These are phyloP conservation scores for Sclerospora graminicola DNA, from an alignment of 352 stramenopile species.

Conservation along the genomic window DNA sequence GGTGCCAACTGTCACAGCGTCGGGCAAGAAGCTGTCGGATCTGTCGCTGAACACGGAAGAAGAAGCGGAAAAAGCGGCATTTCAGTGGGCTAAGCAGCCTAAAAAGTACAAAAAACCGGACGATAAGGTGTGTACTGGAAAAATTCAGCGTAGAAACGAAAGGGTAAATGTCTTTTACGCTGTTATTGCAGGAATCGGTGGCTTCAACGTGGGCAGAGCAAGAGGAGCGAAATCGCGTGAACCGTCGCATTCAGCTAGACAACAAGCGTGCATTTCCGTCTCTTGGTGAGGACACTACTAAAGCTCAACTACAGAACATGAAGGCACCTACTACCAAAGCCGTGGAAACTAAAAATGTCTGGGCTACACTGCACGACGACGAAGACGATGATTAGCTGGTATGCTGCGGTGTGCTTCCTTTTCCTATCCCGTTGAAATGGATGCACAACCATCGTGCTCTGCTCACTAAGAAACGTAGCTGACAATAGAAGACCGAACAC, in stretches of 20 bases:
- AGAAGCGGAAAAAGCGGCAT: constrained; percentile 33
- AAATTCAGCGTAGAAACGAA: too few species aligned
- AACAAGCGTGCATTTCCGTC: constrained; percentile 74
- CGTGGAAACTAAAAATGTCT: constrained; percentile 67
- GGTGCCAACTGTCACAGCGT: constrained; percentile 6
- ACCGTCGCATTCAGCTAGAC: constrained; percentile 48
- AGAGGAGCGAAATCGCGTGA: constrained; percentile 54
- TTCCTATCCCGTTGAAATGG: too few species aligned
- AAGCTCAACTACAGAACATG: constrained; percentile 50
- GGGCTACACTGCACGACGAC: constrained; percentile 53
- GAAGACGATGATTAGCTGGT: constrained; percentile 41
- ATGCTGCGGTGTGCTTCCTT: neutral
- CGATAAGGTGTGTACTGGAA: constrained; percentile 20
- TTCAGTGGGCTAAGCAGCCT: constrained; percentile 77
- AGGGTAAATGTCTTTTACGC: too few species aligned
- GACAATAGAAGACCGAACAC: too few species aligned
- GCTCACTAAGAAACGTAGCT: too few species aligned
- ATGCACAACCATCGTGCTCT: too few species aligned
- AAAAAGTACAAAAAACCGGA: constrained; percentile 74
- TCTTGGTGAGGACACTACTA: constrained; percentile 39
- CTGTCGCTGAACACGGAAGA: constrained; percentile 48
- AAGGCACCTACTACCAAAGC: constrained; percentile 46
- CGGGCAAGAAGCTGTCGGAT: constrained; percentile 52
- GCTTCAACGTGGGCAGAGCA: constrained; percentile 62
- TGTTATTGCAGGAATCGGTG: constrained; percentile 29